phyloP scores from a whole-genome alignment of 495 filamentous ascomycete genomes.

The Podospora pseudopauciseta region DNA sequence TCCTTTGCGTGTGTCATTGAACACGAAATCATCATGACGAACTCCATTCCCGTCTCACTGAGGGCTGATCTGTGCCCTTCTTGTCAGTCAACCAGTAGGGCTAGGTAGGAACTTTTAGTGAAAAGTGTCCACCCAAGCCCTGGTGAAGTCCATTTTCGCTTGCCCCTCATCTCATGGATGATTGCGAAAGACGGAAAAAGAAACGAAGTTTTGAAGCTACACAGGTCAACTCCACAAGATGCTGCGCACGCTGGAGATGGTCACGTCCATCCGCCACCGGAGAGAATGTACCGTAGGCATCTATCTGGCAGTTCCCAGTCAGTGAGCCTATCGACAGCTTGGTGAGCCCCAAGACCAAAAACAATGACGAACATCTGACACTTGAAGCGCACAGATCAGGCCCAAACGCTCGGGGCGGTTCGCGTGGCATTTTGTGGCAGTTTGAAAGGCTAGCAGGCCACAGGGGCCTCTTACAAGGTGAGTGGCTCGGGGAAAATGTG shows the following conservation, averaged over 20 bases:
- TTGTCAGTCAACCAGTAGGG: neutral
- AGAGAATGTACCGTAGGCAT: neutral
- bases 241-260: neutral
- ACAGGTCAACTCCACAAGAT: too few relatives aligned
- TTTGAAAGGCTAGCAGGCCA: neutral
- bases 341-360: neutral
- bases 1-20: neutral
- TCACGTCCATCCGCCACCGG: neutral
- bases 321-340: neutral
- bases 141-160: neutral
- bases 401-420: neutral
- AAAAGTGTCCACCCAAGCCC: neutral
- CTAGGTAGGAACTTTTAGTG: neutral
- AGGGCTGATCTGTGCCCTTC: neutral
- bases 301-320: neutral
- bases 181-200: neutral
- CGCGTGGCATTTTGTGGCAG: conserved; percentile 4
- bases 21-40: too few relatives aligned
- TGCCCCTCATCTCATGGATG: neutral
- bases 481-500: neutral
- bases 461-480: neutral
- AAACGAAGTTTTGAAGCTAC: neutral
- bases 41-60: neutral
- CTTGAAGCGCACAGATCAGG: neutral
- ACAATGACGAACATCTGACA: neutral